Conservation (phyloP, 192 early-diverging fungal genomes). For the Spinellus fusiger region DNA sequence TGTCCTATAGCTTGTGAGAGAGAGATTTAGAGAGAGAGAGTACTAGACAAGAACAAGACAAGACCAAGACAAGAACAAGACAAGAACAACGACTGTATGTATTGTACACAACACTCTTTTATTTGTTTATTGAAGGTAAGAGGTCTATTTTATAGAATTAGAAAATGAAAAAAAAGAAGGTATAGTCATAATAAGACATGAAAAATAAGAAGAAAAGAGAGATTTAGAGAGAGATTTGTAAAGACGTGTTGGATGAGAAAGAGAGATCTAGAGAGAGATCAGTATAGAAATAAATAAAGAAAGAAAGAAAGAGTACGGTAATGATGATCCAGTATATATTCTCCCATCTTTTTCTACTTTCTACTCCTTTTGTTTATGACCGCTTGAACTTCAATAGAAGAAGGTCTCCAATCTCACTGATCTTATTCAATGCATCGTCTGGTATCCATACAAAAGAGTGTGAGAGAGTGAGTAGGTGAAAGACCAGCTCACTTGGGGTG, state of each 20-base stretch:
- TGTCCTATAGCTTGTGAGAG: too few relatives aligned
- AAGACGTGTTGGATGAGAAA: not conserved
- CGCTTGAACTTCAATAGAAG: conserved; percentile 54
- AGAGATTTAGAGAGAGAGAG: too few relatives aligned
- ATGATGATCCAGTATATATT: not conserved
- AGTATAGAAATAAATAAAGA: not conserved
- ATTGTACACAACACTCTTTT: too few relatives aligned
- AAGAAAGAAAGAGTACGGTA: not conserved
- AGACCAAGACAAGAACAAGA: too few relatives aligned
- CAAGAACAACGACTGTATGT: too few relatives aligned
- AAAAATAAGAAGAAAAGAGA: not conserved
- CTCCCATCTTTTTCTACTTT: too few relatives aligned
- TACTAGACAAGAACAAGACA: too few relatives aligned
- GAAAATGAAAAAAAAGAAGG: not conserved
- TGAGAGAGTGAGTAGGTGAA: not conserved
- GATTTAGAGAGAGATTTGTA: too few relatives aligned
- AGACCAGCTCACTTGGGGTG: not conserved
- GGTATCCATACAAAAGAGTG: not conserved
- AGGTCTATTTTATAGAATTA: not conserved
- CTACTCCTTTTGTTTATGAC: not conserved
- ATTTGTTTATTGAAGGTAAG: not conserved
- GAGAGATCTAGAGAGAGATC: not conserved
- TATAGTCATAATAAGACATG: not conserved
- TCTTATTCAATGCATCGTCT: conserved; percentile 63
- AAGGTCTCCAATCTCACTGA: conserved; percentile 70